phyloP scores from a whole-genome alignment of 352 stramenopile genomes.

The Stramenopiles sp. region DNA sequence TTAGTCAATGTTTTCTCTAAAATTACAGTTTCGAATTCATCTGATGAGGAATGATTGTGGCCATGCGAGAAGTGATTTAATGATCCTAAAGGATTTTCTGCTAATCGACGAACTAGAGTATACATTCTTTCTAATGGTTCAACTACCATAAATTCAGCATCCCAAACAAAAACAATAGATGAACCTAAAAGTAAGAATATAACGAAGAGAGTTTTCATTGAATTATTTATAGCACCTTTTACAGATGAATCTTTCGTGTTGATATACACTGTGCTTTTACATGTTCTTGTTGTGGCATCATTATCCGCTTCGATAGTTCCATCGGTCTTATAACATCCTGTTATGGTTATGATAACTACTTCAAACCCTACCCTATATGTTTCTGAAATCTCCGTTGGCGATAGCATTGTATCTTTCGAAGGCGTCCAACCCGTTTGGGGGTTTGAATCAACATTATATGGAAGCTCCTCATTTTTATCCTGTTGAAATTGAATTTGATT shows the following conservation, averaged over 20 bases:
- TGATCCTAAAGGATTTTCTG: slow-evolving; percentile 50
- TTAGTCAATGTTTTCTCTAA: slow-evolving; percentile 30
- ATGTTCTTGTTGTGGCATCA: not conserved
- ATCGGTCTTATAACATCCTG: not conserved
- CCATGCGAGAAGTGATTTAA: slow-evolving; percentile 38
- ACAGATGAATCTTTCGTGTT: not conserved
- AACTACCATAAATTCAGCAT: slow-evolving; percentile 83
- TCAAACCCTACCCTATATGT: not conserved
- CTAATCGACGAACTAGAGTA: slow-evolving; percentile 42
- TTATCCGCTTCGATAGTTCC: not conserved
- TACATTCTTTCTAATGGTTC: slow-evolving; percentile 84
- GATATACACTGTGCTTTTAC: not conserved
- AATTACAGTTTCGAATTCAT: slow-evolving; percentile 76
- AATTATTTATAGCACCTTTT: not conserved
- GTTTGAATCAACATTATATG: slow-evolving; percentile 30
- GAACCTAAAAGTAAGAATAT: slow-evolving; percentile 68
- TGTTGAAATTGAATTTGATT: not conserved
- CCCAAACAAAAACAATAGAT: slow-evolving; percentile 69
- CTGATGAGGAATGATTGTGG: slow-evolving; percentile 44
- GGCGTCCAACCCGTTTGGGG: slow-evolving; percentile 45
- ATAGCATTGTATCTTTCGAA: not conserved
- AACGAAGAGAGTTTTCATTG: slow-evolving; percentile 50
- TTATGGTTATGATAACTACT: not conserved
- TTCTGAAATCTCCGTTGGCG: not conserved
- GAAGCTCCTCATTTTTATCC: not conserved